Evolutionary conservation across 495 filamentous ascomycete species (phyloP), one percentile per base, ranked within the genome.

Genomic region (Endocarpon pusillum): DNA sequence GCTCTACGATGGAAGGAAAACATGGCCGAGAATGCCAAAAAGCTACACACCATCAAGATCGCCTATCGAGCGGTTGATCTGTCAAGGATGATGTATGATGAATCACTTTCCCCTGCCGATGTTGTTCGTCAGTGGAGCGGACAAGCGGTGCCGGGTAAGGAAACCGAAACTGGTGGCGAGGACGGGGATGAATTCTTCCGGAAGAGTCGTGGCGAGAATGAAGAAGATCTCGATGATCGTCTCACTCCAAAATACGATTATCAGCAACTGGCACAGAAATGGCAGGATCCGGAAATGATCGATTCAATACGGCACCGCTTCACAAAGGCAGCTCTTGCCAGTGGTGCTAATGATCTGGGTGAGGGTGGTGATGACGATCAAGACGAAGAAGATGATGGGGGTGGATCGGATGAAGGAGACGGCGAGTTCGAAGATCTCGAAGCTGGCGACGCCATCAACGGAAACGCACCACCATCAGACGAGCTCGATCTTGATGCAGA

Each of bases 401-500:
- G n/a, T n/a, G n/a, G n/a, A n/a, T n/a, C n/a, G n/a, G 67, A 71
- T 33, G 79, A 92, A 52, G 89, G 83, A 6, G 86, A 94, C 45
- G 87, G 84, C 32, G 83, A 68, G 4, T 93, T 86, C 40, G 78
- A 93, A 48, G 87, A 94, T 50, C 57, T 94, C 8, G 87, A 94
- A 55, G 74, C 78, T 0, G 78, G 72, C 3, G 81, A 83, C 40
- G 59, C 43, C 1, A 60, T 62, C 38, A 53, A 60, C 29, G 62
- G 54, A 22, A 48, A 58, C 21, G 42, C 52, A 38, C n/a, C n/a
- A n/a, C n/a, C n/a, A n/a, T n/a, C n/a, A n/a, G n/a, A n/a, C n/a
- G 48, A 58, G 9, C 43, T 54, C 7, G 68, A 69, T 21, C 47
- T 91, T 18, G 80, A 83, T 49, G 79, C 75, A 2, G 89, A 97